phyloP scores from a whole-genome alignment of 2,329 filamentous ascomycete genomes.

The Exserohilum rostratum region DNA sequence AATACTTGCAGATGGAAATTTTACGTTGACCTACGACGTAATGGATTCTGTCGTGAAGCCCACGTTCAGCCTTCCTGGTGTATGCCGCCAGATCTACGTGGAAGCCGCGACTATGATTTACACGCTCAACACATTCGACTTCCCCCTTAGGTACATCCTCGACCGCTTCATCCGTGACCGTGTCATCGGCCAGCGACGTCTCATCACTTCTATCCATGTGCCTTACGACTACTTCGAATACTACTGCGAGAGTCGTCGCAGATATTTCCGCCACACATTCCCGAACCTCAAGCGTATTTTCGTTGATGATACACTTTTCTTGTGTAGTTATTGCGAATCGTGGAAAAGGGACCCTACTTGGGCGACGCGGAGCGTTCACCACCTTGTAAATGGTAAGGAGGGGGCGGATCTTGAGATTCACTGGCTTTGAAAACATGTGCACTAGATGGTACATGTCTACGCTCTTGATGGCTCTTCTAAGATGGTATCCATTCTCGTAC shows the following conservation, averaged over 20 bases:
- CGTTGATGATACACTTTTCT: not conserved
- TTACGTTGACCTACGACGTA: too few relatives aligned
- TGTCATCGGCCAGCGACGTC: constrained; percentile 7
- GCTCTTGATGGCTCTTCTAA: too few relatives aligned
- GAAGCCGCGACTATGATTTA: constrained; percentile 17
- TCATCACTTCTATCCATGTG: constrained; percentile 17
- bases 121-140: constrained; percentile 13
- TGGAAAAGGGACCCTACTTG: too few relatives aligned
- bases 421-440: too few relatives aligned
- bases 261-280: constrained; percentile 10
- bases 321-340: too few relatives aligned
- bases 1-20: not conserved
- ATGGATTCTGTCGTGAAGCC: not conserved
- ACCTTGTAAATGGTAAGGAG: too few relatives aligned
- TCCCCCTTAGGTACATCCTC: not conserved
- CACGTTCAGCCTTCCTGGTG: constrained; percentile 5
- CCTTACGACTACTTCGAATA: constrained; percentile 12
- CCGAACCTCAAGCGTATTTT: constrained; percentile 15
- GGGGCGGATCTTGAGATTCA: too few relatives aligned
- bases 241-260: constrained; percentile 14
- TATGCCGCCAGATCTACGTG: constrained; percentile 20
- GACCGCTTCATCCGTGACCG: constrained; percentile 20
- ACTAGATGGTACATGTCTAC: too few relatives aligned
- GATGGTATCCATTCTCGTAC: too few relatives aligned
- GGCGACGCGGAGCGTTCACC: too few relatives aligned